These are phyloP conservation scores for Excoecaria cochinchinensis DNA, from an alignment of 345 rosid genomes.

Conservation along the genomic window DNA sequence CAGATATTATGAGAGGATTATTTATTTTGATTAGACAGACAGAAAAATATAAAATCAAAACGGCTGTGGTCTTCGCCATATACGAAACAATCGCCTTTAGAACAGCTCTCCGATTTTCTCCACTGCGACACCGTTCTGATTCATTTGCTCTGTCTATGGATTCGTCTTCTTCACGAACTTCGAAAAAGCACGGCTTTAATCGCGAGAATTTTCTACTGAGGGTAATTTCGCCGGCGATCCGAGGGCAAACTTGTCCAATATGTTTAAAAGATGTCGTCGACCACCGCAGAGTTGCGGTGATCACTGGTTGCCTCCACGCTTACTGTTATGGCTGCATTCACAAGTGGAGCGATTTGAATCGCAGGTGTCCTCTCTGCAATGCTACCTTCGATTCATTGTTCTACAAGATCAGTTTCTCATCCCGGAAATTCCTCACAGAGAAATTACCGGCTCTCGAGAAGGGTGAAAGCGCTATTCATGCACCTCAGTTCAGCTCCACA, in stretches of 20 bases:
- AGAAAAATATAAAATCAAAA: too few species aligned
- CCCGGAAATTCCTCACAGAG: constrained; percentile 36
- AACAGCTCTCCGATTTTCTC: not conserved
- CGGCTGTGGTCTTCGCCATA: too few species aligned
- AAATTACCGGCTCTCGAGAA: constrained; percentile 32
- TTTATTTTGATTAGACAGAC: too few species aligned
- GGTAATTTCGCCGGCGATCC: constrained; percentile 40
- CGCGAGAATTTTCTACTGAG: constrained; percentile 35
- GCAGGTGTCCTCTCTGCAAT: constrained; percentile 76
- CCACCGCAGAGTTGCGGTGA: constrained; percentile 45
- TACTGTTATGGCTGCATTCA: constrained; percentile 57
- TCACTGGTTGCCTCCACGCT: constrained; percentile 54
- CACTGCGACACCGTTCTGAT: not conserved
- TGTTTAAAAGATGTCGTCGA: constrained; percentile 46
- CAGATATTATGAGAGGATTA: too few species aligned
- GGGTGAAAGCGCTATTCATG: constrained; percentile 13
- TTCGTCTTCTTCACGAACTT: not conserved
- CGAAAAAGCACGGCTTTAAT: not conserved
- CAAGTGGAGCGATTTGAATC: constrained; percentile 62
- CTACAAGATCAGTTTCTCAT: constrained; percentile 35
- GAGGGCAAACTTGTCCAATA: constrained; percentile 55
- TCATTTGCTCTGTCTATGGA: not conserved
- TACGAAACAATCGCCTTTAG: too few species aligned
- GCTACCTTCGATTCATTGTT: constrained; percentile 57
- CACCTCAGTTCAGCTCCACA: not conserved